These are phyloP conservation scores for Nicotiana tomentosiformis DNA, from an alignment of 257 asterid species.

Conservation along the genomic window DNA sequence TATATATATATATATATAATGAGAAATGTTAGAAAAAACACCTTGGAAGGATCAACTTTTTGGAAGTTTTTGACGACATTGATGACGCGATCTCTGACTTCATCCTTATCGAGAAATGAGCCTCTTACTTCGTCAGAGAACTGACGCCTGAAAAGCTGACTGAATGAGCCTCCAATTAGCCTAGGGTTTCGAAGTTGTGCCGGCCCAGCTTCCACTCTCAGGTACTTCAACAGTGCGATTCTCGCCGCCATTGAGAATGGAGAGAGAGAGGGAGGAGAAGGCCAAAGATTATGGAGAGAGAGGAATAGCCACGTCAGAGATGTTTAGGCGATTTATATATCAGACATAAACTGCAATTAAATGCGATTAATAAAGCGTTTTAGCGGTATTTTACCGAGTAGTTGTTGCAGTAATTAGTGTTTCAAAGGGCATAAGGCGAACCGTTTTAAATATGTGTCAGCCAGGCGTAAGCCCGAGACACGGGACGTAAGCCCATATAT, in stretches of 20 bases:
- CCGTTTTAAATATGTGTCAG: no score
- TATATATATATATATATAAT: no score
- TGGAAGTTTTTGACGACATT: not conserved
- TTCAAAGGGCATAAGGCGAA: no score
- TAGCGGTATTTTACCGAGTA: no score
- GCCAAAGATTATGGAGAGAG: not conserved
- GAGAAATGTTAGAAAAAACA: not conserved
- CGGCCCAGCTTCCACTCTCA: not conserved
- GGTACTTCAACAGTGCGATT: not conserved
- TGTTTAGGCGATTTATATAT: no score
- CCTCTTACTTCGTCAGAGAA: not conserved
- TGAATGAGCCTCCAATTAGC: not conserved
- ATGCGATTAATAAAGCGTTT: no score
- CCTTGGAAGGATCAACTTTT: conserved; percentile 3
- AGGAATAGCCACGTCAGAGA: not conserved
- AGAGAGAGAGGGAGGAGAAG: not conserved
- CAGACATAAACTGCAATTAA: no score
- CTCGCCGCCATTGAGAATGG: not conserved
- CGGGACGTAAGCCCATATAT: no score
- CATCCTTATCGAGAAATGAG: conserved; percentile 8
- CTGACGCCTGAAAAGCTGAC: not conserved
- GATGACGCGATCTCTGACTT: conserved; percentile 4
- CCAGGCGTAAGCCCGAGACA: no score
- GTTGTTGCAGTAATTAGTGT: no score
- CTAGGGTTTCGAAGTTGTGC: not conserved